phyloP scores from a whole-genome alignment of 345 rosid genomes.

The Physaria fendleri region DNA sequence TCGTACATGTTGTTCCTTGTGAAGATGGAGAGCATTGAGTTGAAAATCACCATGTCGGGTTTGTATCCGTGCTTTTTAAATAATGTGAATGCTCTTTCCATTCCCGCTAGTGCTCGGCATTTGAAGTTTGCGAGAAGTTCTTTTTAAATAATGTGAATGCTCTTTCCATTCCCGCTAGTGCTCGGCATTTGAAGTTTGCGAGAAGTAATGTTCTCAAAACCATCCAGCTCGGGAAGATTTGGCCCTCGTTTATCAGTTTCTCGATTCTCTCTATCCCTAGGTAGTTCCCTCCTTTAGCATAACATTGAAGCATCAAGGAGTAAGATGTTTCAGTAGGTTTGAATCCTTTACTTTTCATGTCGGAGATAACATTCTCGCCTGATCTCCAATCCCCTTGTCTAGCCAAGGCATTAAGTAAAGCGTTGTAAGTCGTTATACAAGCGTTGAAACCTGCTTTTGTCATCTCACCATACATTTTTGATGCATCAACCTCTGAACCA shows the following conservation, averaged over 20 bases:
- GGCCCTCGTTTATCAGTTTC: conserved; percentile 53
- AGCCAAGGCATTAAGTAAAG: conserved; percentile 77
- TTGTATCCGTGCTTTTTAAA: conserved; percentile 57
- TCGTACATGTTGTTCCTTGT: conserved; percentile 63
- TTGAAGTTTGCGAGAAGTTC: conserved; percentile 58
- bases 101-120: conserved; percentile 57
- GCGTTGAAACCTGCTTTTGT: conserved; percentile 74
- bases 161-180: conserved; percentile 58
- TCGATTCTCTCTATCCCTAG: conserved; percentile 67
- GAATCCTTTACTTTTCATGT: conserved; percentile 77
- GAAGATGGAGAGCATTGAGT: conserved; percentile 67
- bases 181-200: conserved; percentile 61
- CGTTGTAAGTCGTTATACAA: conserved; percentile 71
- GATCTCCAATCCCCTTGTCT: conserved; percentile 74
- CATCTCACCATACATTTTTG: conserved; percentile 69
- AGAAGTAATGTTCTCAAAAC: conserved; percentile 75
- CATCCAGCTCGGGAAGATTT: conserved; percentile 88
- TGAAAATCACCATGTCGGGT: conserved; percentile 76
- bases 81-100: conserved; percentile 62
- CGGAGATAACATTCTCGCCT: conserved; percentile 58
- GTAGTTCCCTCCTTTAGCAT: conserved; percentile 68
- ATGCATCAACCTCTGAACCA: conserved; percentile 62
- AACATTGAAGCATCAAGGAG: conserved; percentile 59
- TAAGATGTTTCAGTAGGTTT: conserved; percentile 76
- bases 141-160: conserved; percentile 54